Conservation (phyloP, 1,284 basidiomycete species). For the Ceratobasidium sp. region DNA sequence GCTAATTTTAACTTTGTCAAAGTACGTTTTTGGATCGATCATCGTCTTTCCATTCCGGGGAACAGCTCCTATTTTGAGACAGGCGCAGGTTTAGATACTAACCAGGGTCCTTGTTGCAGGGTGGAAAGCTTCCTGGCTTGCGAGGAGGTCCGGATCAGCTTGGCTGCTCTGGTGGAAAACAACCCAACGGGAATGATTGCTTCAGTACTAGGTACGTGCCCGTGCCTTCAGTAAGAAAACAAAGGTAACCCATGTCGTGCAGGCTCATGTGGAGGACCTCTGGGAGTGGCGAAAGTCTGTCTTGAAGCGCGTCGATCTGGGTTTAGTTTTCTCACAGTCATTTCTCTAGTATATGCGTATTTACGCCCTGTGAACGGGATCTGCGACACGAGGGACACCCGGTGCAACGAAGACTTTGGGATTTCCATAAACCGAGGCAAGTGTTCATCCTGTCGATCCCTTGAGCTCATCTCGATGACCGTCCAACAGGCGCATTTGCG, state of each 20-base stretch:
- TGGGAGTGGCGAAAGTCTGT: conserved; percentile 64
- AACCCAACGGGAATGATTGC: conserved; percentile 62
- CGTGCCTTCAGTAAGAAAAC: not conserved
- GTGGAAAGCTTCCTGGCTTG: conserved; percentile 74
- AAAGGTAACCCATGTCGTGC: not conserved
- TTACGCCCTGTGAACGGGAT: conserved; percentile 59
- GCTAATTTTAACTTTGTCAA: conserved; percentile 62
- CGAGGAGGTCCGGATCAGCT: conserved; percentile 64
- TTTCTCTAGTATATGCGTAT: conserved; percentile 65
- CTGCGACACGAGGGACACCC: conserved; percentile 45
- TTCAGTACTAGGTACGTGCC: conserved; percentile 61
- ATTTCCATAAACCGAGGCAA: conserved; percentile 54
- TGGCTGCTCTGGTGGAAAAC: conserved; percentile 57
- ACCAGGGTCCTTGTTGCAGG: conserved; percentile 47
- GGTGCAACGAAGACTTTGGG: conserved; percentile 57
- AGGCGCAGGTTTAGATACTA: not conserved
- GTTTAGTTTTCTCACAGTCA: not conserved
- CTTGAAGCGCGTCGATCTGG: not conserved
- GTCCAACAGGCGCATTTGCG: conserved; percentile 8
- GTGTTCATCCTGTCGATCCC: conserved; percentile 56
- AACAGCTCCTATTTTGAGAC: not conserved
- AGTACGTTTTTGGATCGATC: conserved; percentile 7
- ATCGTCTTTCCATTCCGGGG: not conserved
- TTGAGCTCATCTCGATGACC: conserved; percentile 52
- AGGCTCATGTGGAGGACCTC: conserved; percentile 74